A percentile compares a stretch with the other conserved stretches of the same genome.
Conservation (phyloP, 2,329 filamentous ascomycete genomes). For the Claviceps sp. region DNA sequence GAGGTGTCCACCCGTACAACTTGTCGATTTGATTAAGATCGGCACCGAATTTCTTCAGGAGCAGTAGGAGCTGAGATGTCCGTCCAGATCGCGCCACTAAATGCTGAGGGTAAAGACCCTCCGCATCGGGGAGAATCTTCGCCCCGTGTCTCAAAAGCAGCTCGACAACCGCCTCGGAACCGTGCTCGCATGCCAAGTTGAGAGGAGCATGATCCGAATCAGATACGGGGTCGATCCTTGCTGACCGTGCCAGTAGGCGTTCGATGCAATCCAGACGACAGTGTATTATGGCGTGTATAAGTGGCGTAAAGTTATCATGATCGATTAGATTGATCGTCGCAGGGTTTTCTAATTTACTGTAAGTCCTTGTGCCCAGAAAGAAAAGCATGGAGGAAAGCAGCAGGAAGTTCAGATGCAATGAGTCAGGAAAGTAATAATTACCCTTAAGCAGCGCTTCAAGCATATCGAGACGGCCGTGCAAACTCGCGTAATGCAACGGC, state of each 20-base stretch:
- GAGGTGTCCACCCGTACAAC: conserved; percentile 90
- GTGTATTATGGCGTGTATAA: conserved; percentile 91
- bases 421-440: conserved; percentile 18
- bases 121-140: conserved; percentile 79
- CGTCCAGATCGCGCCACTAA: conserved; percentile 83
- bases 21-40: conserved; percentile 90
- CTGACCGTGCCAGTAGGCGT: conserved; percentile 60
- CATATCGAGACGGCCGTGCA: conserved; percentile 82
- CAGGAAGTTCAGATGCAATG: not conserved
- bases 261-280: conserved; percentile 70
- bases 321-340: conserved; percentile 78
- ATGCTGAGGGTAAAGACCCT: conserved; percentile 94
- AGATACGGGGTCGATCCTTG: conserved; percentile 74
- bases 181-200: conserved; percentile 90
- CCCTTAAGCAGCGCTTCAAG: conserved; percentile 58
- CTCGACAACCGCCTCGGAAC: conserved; percentile 71
- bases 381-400: not conserved
- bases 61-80: conserved; percentile 61
- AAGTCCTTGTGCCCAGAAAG: not conserved
- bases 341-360: conserved; percentile 38
- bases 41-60: conserved; percentile 75
- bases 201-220: conserved; percentile 88
- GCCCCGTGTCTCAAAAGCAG: conserved; percentile 71
- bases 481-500: conserved; percentile 88
- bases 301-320: conserved; percentile 91